A percentile compares a stretch with the other conserved stretches of the same genome.
phyloP scores from a whole-genome alignment of 345 rosid species.

The Salix koriyanagi region DNA sequence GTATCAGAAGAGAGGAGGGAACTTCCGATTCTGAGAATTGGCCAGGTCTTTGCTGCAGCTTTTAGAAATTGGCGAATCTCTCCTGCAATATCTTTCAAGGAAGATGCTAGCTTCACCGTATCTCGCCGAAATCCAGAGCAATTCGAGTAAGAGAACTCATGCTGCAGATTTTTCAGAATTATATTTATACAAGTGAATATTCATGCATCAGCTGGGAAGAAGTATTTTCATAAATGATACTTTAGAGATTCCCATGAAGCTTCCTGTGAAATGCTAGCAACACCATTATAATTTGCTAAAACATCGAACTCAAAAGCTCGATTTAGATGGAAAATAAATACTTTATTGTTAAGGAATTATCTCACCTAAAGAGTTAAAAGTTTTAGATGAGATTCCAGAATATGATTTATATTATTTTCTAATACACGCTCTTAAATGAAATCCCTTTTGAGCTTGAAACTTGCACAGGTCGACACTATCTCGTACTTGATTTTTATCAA shows the following conservation, averaged over 20 bases:
- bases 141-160: slow-evolving; percentile 18
- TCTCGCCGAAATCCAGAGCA: slow-evolving; percentile 1
- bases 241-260: no score
- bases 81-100: neutral
- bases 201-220: neutral
- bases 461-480: no score
- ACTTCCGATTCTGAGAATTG: slow-evolving; percentile 1
- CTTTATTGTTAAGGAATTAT: no score
- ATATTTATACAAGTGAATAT: neutral
- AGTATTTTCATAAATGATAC: neutral
- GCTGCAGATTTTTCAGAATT: neutral
- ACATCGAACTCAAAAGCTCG: no score
- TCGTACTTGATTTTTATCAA: no score
- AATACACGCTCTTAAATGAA: no score
- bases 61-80: slow-evolving; percentile 4
- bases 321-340: no score
- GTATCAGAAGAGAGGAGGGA: neutral
- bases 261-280: no score
- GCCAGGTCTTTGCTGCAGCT: neutral
- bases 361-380: no score
- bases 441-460: no score
- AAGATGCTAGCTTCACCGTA: neutral
- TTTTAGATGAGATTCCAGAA: rapidly evolving
- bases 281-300: no score
- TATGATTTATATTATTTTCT: no score